These are phyloP conservation scores for Athelia psychrophila DNA, from an alignment of 1,284 basidiomycete species.

Conservation along the genomic window DNA sequence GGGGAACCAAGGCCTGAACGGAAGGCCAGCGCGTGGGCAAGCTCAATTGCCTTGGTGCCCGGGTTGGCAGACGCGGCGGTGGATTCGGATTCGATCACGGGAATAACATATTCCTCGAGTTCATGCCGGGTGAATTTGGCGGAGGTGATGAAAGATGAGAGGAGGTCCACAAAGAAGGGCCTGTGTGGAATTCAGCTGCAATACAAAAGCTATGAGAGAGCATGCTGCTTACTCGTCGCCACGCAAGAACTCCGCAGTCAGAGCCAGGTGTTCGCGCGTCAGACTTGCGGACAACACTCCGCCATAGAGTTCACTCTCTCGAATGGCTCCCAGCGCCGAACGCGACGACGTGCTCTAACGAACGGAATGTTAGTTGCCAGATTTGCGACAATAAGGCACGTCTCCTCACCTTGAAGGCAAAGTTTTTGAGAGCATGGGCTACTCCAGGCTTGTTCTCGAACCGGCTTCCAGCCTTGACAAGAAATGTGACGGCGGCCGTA, in stretches of 20 bases:
- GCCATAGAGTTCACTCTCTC: slow-evolving; percentile 93
- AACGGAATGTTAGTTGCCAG: neutral
- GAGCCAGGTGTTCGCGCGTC: slow-evolving; percentile 86
- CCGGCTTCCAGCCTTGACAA: slow-evolving; percentile 89
- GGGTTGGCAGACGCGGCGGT: slow-evolving; percentile 62
- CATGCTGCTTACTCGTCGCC: slow-evolving; percentile 87
- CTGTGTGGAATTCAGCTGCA: slow-evolving; percentile 36
- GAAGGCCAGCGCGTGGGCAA: slow-evolving; percentile 88
- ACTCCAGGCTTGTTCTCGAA: slow-evolving; percentile 86
- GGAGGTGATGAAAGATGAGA: slow-evolving; percentile 81
- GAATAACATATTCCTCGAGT: slow-evolving; percentile 82
- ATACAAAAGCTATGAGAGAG: slow-evolving; percentile 6
- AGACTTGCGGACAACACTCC: slow-evolving; percentile 88
- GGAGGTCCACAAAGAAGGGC: slow-evolving; percentile 82
- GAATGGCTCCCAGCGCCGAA: slow-evolving; percentile 87
- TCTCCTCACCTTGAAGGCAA: slow-evolving; percentile 85
- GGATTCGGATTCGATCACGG: slow-evolving; percentile 71
- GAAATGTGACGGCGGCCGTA: slow-evolving; percentile 82
- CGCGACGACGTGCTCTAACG: slow-evolving; percentile 76
- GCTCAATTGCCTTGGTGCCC: slow-evolving; percentile 68
- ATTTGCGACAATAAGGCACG: slow-evolving; percentile 8
- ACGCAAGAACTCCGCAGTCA: slow-evolving; percentile 93
- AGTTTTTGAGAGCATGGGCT: slow-evolving; percentile 92
- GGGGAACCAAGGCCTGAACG: slow-evolving; percentile 87
- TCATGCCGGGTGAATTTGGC: slow-evolving; percentile 86